Conservation (phyloP, 2,329 filamentous ascomycete genomes). For the Pseudocercospora fijiensis region DNA sequence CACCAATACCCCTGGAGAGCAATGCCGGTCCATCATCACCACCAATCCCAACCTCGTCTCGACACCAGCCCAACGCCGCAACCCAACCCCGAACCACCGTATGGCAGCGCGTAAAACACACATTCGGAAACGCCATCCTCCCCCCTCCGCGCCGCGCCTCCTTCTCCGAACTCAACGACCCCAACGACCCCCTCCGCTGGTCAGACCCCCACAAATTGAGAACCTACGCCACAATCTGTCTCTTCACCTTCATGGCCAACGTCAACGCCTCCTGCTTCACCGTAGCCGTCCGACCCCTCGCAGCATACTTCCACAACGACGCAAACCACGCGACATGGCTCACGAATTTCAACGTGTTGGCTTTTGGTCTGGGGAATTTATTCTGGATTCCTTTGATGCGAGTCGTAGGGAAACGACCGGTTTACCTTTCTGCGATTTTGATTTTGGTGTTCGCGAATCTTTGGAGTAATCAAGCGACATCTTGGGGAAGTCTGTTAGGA, state of each 20-base stretch:
- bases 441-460: constrained; percentile 39
- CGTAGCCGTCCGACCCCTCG: constrained; percentile 38
- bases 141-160: too few relatives aligned
- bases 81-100: too few relatives aligned
- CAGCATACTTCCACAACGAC: constrained; percentile 35
- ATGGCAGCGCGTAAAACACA: not conserved
- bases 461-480: constrained; percentile 37
- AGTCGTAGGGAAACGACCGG: constrained; percentile 40
- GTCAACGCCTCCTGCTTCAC: constrained; percentile 44
- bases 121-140: too few relatives aligned
- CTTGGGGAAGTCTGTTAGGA: constrained; percentile 30
- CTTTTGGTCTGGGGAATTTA: constrained; percentile 36
- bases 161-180: constrained; percentile 6
- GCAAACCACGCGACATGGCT: constrained; percentile 29
- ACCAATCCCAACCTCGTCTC: not conserved
- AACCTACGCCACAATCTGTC: constrained; percentile 41
- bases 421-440: constrained; percentile 40
- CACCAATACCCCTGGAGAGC: not conserved
- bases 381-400: constrained; percentile 38
- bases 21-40: not conserved
- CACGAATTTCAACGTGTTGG: constrained; percentile 34
- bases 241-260: constrained; percentile 44
- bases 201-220: constrained; percentile 16
- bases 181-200: constrained; percentile 31
- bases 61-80: not conserved